Evolutionary conservation across 768 basidiomycete genomes (phyloP).

Genomic region (Tulasnella calospora): DNA sequence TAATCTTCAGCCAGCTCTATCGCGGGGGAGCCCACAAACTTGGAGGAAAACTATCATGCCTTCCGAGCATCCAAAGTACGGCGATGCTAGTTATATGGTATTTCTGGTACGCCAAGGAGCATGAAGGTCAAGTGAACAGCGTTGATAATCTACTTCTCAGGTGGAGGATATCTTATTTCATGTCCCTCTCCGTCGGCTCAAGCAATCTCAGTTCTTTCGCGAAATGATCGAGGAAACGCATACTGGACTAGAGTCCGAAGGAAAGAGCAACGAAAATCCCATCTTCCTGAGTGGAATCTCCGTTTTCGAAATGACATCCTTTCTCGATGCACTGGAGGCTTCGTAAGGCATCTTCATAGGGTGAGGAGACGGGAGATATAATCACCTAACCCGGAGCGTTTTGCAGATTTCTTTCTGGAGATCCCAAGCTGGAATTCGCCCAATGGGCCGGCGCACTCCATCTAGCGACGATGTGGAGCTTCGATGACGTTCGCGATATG

Average conservation of each 20-base stretch:
- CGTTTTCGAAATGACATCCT: slow-evolving; percentile 2
- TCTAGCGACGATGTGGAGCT: slow-evolving; percentile 23
- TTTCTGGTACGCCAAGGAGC: neutral
- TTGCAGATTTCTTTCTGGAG: neutral
- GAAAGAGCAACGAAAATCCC: neutral
- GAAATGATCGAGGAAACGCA: neutral
- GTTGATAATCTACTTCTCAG: neutral
- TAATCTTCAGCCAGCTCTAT: too few species aligned
- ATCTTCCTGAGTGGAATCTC: neutral
- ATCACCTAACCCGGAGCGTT: too few species aligned
- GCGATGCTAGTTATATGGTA: neutral
- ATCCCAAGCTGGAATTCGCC: neutral
- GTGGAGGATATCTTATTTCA: neutral
- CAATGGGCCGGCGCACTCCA: slow-evolving; percentile 6
- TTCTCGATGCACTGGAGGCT: neutral
- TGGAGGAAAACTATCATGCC: neutral
- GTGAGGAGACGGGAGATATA: too few species aligned
- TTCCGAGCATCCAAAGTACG: neutral
- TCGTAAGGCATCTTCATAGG: neutral
- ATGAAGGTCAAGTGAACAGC: too few species aligned
- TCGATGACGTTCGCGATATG: slow-evolving; percentile 6
- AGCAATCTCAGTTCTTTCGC: neutral
- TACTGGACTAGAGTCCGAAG: neutral
- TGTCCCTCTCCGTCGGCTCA: neutral
- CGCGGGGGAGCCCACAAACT: too few species aligned